Percentiles rank a stretch among this genome's conserved stretches.
Evolutionary conservation across 2,329 filamentous ascomycete species (phyloP).

Genomic region (Raffaelea albimanens): DNA sequence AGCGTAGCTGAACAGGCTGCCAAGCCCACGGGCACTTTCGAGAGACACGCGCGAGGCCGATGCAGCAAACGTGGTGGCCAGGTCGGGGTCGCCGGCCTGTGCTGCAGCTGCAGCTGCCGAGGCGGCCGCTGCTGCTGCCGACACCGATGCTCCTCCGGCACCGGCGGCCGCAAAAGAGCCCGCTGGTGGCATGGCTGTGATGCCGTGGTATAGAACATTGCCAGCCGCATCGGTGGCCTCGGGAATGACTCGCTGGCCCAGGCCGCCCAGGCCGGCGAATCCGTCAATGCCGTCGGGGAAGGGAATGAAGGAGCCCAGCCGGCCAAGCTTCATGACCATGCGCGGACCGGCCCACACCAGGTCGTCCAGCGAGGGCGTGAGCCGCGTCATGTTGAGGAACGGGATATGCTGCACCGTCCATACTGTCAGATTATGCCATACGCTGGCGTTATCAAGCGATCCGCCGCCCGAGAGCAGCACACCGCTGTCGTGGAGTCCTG

Average conservation of each 20-base stretch:
- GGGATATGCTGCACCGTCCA: slow-evolving; percentile 39
- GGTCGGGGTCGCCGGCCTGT: slow-evolving; percentile 31
- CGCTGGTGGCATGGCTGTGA: slow-evolving; percentile 27
- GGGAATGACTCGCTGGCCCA: slow-evolving; percentile 48
- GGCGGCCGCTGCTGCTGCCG: slow-evolving; percentile 27
- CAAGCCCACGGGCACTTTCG: slow-evolving; percentile 59
- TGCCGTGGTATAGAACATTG: slow-evolving; percentile 15
- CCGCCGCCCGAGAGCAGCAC: slow-evolving; percentile 12
- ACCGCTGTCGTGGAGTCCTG: slow-evolving; percentile 5
- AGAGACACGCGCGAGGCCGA: slow-evolving; percentile 41
- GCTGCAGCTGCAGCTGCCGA: slow-evolving; percentile 23
- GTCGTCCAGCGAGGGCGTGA: slow-evolving; percentile 57
- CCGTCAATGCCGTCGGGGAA: slow-evolving; percentile 51
- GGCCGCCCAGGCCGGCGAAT: slow-evolving; percentile 19
- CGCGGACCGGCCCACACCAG: slow-evolving; percentile 61
- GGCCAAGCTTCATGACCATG: slow-evolving; percentile 59
- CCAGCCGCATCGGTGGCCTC: slow-evolving; percentile 42
- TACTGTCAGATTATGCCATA: slow-evolving; percentile 44
- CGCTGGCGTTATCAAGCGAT: slow-evolving; percentile 30
- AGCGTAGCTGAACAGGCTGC: slow-evolving; percentile 81
- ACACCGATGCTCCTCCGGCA: slow-evolving; percentile 27
- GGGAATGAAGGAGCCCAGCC: slow-evolving; percentile 53
- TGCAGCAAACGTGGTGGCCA: slow-evolving; percentile 18
- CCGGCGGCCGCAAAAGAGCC: slow-evolving; percentile 20
- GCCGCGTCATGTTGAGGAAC: slow-evolving; percentile 37